A percentile compares a stretch with the other conserved stretches of the same genome.
These are phyloP conservation scores for Cercospora zeina DNA, from an alignment of 2,329 filamentous ascomycete species.

Conservation along the genomic window DNA sequence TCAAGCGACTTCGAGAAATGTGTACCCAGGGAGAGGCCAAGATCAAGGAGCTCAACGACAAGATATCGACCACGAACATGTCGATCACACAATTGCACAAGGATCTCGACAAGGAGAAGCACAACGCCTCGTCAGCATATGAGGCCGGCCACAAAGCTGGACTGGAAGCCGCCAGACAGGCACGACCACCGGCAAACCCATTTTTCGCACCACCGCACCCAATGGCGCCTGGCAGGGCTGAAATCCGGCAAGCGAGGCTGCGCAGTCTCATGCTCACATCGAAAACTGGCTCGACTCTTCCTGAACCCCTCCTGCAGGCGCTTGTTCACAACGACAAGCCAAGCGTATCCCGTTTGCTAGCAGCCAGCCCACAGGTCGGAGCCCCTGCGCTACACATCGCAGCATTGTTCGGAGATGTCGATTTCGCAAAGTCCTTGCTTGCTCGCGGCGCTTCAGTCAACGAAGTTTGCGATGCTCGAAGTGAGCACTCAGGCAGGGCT, in stretches of 20 bases:
- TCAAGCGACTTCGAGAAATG: background rate
- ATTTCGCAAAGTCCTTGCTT: background rate
- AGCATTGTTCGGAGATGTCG: constrained; percentile 14
- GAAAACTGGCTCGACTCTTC: background rate
- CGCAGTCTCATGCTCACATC: background rate
- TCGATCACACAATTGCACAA: background rate
- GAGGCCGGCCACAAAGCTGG: background rate
- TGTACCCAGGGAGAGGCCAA: too few relatives aligned
- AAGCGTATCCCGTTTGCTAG: background rate
- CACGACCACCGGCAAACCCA: background rate
- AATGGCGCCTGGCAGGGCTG: background rate
- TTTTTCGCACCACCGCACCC: background rate
- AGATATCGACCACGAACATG: background rate
- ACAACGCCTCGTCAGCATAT: background rate
- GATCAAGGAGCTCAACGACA: background rate
- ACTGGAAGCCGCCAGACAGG: background rate
- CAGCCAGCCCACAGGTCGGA: background rate
- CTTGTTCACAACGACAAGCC: background rate
- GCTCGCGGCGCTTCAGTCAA: constrained; percentile 2
- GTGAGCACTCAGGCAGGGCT: background rate
- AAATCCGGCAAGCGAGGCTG: background rate
- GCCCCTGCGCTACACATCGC: constrained; percentile 13
- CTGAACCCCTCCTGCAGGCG: background rate
- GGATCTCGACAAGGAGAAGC: background rate
- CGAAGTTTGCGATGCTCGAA: constrained; percentile 4